Conservation (phyloP, 2,329 filamentous ascomycete species). For the Alternaria longipes region DNA sequence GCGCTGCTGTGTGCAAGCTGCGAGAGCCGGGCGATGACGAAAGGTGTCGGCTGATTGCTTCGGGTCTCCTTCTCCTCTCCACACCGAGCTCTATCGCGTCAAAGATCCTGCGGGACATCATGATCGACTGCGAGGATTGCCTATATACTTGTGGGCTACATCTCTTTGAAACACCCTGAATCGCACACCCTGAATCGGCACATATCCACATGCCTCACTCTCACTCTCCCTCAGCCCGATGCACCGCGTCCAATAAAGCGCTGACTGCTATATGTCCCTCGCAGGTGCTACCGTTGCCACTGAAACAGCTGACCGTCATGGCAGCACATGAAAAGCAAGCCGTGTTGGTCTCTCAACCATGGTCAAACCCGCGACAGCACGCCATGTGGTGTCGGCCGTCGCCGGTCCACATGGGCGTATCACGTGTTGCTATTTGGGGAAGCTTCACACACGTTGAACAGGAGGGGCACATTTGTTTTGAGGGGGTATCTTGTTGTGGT, state of each 20-base stretch:
- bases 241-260: constrained; percentile 22
- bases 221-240: constrained; percentile 15
- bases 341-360: background rate
- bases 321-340: background rate
- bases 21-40: constrained; percentile 26
- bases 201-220: constrained; percentile 4
- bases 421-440: constrained; percentile 9
- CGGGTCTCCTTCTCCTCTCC: constrained; percentile 28
- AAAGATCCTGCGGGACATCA: background rate
- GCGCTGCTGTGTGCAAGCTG: constrained; percentile 9
- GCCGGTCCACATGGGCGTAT: background rate
- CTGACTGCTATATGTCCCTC: constrained; percentile 12
- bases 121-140: constrained; percentile 4
- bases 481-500: constrained; percentile 24
- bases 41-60: constrained; percentile 22
- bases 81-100: constrained; percentile 1
- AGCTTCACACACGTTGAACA: constrained; percentile 2
- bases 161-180: background rate
- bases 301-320: constrained; percentile 12
- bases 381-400: constrained; percentile 5
- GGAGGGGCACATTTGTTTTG: constrained; percentile 2
- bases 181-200: background rate
- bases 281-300: background rate
- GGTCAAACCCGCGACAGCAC: constrained; percentile 6
- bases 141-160: background rate